Percentiles rank a stretch among this genome's conserved stretches.
Conservation (phyloP, 345 rosid species). For the Gossypium raimondii region DNA sequence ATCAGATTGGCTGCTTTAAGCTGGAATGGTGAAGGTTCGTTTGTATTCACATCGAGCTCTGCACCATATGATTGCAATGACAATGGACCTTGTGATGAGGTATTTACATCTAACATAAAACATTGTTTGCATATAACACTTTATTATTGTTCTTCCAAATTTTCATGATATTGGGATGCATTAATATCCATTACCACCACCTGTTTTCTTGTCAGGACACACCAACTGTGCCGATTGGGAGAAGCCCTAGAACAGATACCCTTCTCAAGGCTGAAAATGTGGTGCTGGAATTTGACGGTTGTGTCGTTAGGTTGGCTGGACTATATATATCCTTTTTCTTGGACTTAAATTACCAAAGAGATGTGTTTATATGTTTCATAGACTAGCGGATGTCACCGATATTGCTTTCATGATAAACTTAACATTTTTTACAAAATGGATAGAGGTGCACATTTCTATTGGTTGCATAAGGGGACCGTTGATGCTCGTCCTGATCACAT, state of each 20-base stretch:
- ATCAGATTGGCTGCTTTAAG: constrained; percentile 74
- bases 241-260: constrained; percentile 81
- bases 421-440: constrained; percentile 63
- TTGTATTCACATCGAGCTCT: constrained; percentile 88
- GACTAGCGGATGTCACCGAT: constrained; percentile 4
- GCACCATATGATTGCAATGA: constrained; percentile 73
- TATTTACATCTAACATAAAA: constrained; percentile 24
- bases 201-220: constrained; percentile 45
- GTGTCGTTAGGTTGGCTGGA: constrained; percentile 82
- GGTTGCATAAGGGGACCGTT: constrained; percentile 67
- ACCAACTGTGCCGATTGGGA: constrained; percentile 74
- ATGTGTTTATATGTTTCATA: constrained; percentile 6
- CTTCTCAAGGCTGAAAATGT: constrained; percentile 78
- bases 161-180: neutral
- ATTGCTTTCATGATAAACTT: constrained; percentile 33
- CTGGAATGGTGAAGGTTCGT: constrained; percentile 89
- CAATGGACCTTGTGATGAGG: constrained; percentile 86
- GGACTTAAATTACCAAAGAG: neutral
- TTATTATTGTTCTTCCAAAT: neutral
- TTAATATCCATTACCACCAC: neutral
- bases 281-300: constrained; percentile 69
- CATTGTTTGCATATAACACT: neutral
- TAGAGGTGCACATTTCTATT: constrained; percentile 88
- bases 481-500: constrained; percentile 87
- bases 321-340: constrained; percentile 86